phyloP scores from a whole-genome alignment of 2,329 filamentous ascomycete species.

The Pyrenophora teres region DNA sequence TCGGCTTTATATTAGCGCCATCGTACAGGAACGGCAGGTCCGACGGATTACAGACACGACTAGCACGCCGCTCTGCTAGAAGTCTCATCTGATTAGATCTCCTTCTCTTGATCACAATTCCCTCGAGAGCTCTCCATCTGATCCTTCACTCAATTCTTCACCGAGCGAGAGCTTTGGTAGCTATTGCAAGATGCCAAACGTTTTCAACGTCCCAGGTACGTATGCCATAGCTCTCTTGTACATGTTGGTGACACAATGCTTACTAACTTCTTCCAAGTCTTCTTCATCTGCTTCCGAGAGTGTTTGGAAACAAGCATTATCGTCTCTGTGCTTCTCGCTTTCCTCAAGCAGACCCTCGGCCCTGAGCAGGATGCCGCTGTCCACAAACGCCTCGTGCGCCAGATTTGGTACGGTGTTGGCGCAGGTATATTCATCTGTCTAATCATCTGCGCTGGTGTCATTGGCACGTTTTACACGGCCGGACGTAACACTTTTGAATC shows the following conservation, averaged over 20 bases:
- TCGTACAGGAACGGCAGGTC: slow-evolving; percentile 4
- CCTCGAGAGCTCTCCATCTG: slow-evolving; percentile 9
- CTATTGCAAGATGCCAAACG: slow-evolving; percentile 60
- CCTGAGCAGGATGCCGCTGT: slow-evolving; percentile 64
- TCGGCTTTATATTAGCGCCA: slow-evolving; percentile 18
- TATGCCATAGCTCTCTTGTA: not conserved
- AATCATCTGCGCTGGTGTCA: slow-evolving; percentile 66
- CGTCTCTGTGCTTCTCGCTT: slow-evolving; percentile 83
- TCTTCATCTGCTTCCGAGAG: slow-evolving; percentile 90
- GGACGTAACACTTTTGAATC: slow-evolving; percentile 68
- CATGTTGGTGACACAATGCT: not conserved
- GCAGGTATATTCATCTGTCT: slow-evolving; percentile 68
- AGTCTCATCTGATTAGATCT: slow-evolving; percentile 33
- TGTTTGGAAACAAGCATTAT: slow-evolving; percentile 82
- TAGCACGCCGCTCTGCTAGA: not conserved
- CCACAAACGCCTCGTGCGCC: slow-evolving; percentile 70
- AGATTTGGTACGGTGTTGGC: slow-evolving; percentile 71
- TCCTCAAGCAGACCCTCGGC: slow-evolving; percentile 79
- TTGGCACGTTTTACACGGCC: slow-evolving; percentile 71
- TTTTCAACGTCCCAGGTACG: slow-evolving; percentile 72
- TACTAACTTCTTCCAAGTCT: slow-evolving; percentile 56
- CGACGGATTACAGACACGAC: not conserved
- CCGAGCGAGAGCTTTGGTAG: slow-evolving; percentile 1
- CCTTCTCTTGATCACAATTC: slow-evolving; percentile 1
- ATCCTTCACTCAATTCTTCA: not conserved